Percentiles rank a stretch among this genome's conserved stretches.
phyloP scores from a whole-genome alignment of 2,329 filamentous ascomycete genomes.

The Ilyonectria sp. region DNA sequence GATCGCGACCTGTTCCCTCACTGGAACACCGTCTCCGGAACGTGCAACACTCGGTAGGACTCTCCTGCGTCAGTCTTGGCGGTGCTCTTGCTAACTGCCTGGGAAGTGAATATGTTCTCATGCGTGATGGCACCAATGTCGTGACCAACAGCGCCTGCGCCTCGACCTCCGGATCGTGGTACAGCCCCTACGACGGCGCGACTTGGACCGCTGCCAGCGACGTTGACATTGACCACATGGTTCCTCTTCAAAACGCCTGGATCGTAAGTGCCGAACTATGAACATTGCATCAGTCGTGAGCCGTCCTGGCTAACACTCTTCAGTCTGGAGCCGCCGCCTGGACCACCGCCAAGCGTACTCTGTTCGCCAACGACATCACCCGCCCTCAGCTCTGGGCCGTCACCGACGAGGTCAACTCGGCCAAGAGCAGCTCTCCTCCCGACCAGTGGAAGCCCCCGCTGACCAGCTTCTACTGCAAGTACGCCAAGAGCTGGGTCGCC shows the following conservation, averaged over 20 bases:
- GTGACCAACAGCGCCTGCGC: conserved; percentile 72
- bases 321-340: conserved; percentile 80
- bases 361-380: conserved; percentile 83
- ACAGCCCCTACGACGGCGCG: conserved; percentile 80
- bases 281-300: not conserved
- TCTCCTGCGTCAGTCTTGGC: not conserved
- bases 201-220: conserved; percentile 78
- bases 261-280: conserved; percentile 63
- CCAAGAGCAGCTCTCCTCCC: conserved; percentile 81
- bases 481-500: conserved; percentile 82
- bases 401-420: conserved; percentile 81
- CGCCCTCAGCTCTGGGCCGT: conserved; percentile 86
- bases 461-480: conserved; percentile 81
- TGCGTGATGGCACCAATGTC: conserved; percentile 80
- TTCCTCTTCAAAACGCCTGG: conserved; percentile 87
- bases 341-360: conserved; percentile 77
- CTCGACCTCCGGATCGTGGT: conserved; percentile 78
- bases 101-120: conserved; percentile 75
- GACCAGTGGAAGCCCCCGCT: conserved; percentile 84
- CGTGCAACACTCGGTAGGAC: conserved; percentile 77
- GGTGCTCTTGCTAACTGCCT: conserved; percentile 26
- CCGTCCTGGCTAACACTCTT: conserved; percentile 29
- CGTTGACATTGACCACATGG: conserved; percentile 87
- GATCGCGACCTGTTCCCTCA: conserved; percentile 78
- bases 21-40: conserved; percentile 76